These are phyloP conservation scores for Cladophialophora chaetospira DNA, from an alignment of 2,329 filamentous ascomycete genomes.

Conservation along the genomic window DNA sequence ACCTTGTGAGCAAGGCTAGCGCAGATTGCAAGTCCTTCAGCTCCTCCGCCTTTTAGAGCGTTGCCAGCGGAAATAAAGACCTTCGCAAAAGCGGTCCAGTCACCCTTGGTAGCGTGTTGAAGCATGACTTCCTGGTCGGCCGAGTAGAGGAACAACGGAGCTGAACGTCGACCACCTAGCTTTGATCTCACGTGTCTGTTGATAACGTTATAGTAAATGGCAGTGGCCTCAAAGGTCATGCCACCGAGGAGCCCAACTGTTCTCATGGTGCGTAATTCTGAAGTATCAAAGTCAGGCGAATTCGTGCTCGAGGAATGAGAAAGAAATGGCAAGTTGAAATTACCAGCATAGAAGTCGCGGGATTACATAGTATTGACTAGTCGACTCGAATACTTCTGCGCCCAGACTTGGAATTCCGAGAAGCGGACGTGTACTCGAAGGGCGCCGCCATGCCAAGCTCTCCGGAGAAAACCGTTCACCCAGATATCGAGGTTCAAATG, in stretches of 20 bases:
- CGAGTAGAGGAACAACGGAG: not conserved
- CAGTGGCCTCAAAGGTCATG: not conserved
- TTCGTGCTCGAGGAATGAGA: no score
- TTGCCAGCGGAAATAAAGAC: not conserved
- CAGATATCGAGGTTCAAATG: no score
- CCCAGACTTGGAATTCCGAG: no score
- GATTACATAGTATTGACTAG: no score
- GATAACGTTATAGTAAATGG: not conserved
- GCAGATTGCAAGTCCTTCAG: not conserved
- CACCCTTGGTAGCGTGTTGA: not conserved
- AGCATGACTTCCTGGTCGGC: not conserved
- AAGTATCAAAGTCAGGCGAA: not conserved
- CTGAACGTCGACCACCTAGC: not conserved
- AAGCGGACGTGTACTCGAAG: no score
- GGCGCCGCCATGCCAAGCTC: no score
- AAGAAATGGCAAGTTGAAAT: no score
- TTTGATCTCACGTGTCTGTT: not conserved
- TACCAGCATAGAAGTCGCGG: no score
- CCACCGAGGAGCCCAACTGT: not conserved
- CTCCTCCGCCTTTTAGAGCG: not conserved
- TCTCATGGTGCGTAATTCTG: not conserved
- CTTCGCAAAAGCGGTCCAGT: not conserved
- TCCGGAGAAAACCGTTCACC: no score
- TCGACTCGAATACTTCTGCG: no score
- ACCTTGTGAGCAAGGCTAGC: slow-evolving; percentile 7